These are phyloP conservation scores for Cladophialophora exuberans DNA, from an alignment of 2,329 filamentous ascomycete genomes.

Conservation along the genomic window DNA sequence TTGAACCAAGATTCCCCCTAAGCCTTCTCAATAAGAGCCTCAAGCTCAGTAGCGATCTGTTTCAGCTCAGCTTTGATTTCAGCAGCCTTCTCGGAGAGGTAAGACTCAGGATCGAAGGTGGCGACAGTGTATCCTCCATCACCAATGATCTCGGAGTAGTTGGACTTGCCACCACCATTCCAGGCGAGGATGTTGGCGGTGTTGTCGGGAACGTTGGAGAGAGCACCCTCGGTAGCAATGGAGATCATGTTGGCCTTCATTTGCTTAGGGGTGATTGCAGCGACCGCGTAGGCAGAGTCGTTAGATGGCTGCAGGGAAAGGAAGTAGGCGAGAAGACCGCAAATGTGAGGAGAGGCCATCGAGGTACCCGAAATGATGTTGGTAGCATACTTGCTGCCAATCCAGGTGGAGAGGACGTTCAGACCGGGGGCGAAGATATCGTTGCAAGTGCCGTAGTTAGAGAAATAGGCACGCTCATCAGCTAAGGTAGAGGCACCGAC, in stretches of 20 bases:
- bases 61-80: constrained; percentile 42
- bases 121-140: constrained; percentile 66
- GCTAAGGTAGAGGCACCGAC: constrained; percentile 92
- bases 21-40: constrained; percentile 30
- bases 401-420: constrained; percentile 98
- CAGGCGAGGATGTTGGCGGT: constrained; percentile 96
- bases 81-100: constrained; percentile 53
- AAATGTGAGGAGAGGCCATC: constrained; percentile 97
- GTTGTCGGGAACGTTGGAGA: constrained; percentile 79
- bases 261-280: constrained; percentile 87
- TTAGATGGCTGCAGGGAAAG: constrained; percentile 89
- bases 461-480: constrained; percentile 99
- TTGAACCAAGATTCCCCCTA: too few relatives aligned
- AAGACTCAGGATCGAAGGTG: constrained; percentile 40
- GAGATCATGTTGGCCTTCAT: constrained; percentile 86
- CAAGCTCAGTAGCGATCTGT: constrained; percentile 28
- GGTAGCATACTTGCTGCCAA: constrained; percentile 90
- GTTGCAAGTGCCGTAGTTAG: constrained; percentile 95
- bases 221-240: constrained; percentile 76
- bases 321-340: constrained; percentile 95
- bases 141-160: constrained; percentile 82
- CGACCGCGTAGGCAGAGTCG: constrained; percentile 90
- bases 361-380: constrained; percentile 99
- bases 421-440: constrained; percentile 98
- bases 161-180: constrained; percentile 94